Base-by-base conservation (phyloP, 1,284 basidiomycete species). In the Cryptococcus sp. region DNA sequence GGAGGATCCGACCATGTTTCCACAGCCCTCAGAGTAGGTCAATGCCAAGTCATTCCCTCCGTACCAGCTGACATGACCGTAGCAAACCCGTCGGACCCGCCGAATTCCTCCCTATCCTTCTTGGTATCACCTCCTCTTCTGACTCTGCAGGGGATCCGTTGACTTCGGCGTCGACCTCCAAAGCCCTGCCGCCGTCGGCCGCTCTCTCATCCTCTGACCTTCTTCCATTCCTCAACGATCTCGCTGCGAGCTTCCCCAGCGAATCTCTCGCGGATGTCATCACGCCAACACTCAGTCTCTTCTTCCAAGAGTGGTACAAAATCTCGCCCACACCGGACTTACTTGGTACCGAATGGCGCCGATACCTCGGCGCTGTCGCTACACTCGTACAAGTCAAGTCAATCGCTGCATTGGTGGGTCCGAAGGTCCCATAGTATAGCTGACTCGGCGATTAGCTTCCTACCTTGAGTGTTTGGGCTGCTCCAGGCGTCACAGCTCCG, bases 1-100 rank as follows among this genome's bases (percentile, higher is more conserved):
- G 10, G 91, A 95, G 77, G 93, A 94, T 61, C 91, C 94, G 0
- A 75, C 76, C 47, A 94, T 98, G 89, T 98, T 99, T 67, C 90
- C 92, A 49, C 90, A 93, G 71, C 91, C 93, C 0, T 62, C 78
- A 59, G 84, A 84, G 86, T 90, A 77, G 35, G 87, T 83, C 2
- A 11, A 23, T n/a, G 16, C 7, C n/a, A 77, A 38, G 86, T 83
- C 2, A 11, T 38, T 15, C n/a, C 7, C 10, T 35, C 27, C n/a
- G n/a, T 47, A 10, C 25, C 27, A 15, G 45, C 61, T 61, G 40
- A 71, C 55, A 48, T 8, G 15, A 31, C 35, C 40, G 23, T 49
- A 89, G 88, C 8, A 87, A 87, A 67, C 80, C 81, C 2, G 77
- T 88, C 54, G 93, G 93, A 11, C 82, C 88, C 0, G 78, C 84